Conservation (phyloP, 768 basidiomycete genomes). For the Hydnomerulius pinastri region DNA sequence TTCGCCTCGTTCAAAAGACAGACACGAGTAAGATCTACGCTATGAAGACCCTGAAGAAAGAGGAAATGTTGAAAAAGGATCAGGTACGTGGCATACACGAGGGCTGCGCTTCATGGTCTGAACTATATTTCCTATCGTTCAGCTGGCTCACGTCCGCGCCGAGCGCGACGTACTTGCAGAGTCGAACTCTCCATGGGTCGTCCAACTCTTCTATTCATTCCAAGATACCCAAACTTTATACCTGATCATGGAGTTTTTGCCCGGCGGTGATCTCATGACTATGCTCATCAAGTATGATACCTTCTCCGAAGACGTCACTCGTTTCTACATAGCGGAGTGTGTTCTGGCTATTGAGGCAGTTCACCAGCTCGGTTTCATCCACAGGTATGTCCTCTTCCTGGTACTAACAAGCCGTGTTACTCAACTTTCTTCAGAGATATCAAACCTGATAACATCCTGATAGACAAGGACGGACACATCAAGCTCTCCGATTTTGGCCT, state of each 20-base stretch:
- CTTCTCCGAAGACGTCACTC: slow-evolving; percentile 95
- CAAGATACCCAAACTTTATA: slow-evolving; percentile 92
- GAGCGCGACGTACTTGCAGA: slow-evolving; percentile 97
- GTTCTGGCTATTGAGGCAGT: slow-evolving; percentile 97
- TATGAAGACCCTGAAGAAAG: slow-evolving; percentile 97
- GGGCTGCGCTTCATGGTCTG: slow-evolving; percentile 2
- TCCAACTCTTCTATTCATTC: slow-evolving; percentile 97
- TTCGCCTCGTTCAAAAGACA: slow-evolving; percentile 92
- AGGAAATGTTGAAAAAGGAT: slow-evolving; percentile 99
- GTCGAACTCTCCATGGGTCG: slow-evolving; percentile 94
- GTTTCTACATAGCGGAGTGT: slow-evolving; percentile 99
- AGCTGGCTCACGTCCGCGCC: slow-evolving; percentile 98
- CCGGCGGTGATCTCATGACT: slow-evolving; percentile 98
- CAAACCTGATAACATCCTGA: slow-evolving; percentile 94
- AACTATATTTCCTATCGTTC: slow-evolving; percentile 1
- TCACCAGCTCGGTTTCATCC: slow-evolving; percentile 96
- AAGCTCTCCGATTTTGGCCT: slow-evolving; percentile 99
- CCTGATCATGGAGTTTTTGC: slow-evolving; percentile 98
- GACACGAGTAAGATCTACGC: slow-evolving; percentile 99
- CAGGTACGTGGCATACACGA: slow-evolving; percentile 56
- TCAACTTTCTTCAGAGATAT: slow-evolving; percentile 71
- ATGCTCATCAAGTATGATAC: slow-evolving; percentile 99
- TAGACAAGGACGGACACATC: slow-evolving; percentile 93
- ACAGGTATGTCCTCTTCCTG: slow-evolving; percentile 56
- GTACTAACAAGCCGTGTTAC: not conserved